These are phyloP conservation scores for Balakata baccata DNA, from an alignment of 345 rosid species.

Conservation along the genomic window DNA sequence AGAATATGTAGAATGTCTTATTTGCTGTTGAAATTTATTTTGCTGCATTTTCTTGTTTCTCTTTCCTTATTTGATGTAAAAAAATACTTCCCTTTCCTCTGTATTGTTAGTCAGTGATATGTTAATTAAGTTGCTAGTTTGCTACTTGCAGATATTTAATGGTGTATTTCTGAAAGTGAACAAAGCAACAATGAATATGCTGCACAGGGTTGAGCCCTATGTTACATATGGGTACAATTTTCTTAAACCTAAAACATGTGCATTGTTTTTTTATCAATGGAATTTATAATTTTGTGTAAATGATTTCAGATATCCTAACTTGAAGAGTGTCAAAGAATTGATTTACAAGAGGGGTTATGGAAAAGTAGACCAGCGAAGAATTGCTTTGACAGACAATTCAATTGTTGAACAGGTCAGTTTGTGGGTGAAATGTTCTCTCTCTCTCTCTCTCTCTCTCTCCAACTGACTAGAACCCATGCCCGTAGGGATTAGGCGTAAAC, in stretches of 20 bases:
- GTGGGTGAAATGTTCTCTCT: background rate
- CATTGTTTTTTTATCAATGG: background rate
- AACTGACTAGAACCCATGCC: too few species aligned
- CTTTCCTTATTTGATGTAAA: background rate
- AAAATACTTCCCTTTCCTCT: background rate
- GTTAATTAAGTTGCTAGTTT: background rate
- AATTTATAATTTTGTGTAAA: background rate
- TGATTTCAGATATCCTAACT: constrained; percentile 68
- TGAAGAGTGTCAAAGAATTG: constrained; percentile 84
- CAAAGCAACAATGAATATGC: constrained; percentile 90
- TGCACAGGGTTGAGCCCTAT: constrained; percentile 88
- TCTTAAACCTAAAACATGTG: too few species aligned
- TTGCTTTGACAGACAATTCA: constrained; percentile 73
- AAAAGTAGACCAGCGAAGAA: constrained; percentile 72
- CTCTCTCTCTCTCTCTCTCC: too few species aligned
- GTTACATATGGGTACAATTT: constrained; percentile 76
- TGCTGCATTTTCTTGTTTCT: background rate
- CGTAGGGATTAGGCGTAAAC: too few species aligned
- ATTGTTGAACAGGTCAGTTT: constrained; percentile 65
- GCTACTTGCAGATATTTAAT: constrained; percentile 62
- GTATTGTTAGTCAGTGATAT: background rate
- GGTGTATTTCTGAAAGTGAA: constrained; percentile 91
- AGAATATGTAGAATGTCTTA: background rate
- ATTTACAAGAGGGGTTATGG: constrained; percentile 91
- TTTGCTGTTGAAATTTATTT: background rate